Conservation (phyloP, 177 flowering plant genomes). For the Vitis hybrid region DNA sequence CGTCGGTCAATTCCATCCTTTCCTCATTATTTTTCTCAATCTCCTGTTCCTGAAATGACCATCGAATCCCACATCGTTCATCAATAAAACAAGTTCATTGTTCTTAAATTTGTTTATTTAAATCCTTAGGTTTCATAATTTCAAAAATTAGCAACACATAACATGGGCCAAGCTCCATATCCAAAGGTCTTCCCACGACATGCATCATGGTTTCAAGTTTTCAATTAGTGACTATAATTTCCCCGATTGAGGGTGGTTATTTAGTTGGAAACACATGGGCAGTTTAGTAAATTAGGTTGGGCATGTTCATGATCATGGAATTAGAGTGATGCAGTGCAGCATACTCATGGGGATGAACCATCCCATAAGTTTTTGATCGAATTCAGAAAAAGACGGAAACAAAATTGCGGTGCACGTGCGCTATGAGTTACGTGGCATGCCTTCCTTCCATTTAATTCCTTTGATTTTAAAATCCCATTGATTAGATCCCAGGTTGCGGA, state of each 20-base stretch:
- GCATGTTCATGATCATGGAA: not conserved
- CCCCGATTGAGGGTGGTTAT: not conserved
- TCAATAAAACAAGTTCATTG: too few relatives aligned
- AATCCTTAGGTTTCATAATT: too few relatives aligned
- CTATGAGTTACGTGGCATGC: not conserved
- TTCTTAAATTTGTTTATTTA: too few relatives aligned
- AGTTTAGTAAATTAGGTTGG: not conserved
- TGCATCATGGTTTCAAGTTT: too few relatives aligned
- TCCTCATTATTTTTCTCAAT: not conserved
- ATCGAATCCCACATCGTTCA: not conserved
- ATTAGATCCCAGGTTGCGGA: not conserved
- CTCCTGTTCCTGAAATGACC: not conserved
- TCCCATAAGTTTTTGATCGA: not conserved
- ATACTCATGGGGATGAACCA: not conserved
- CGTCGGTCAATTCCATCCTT: conserved; percentile 7
- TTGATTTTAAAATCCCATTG: not conserved
- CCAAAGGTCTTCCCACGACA: too few relatives aligned
- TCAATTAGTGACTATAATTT: too few relatives aligned
- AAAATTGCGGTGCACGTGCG: conserved; percentile 5
- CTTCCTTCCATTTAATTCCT: not conserved
- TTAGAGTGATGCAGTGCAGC: not conserved
- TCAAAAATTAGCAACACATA: too few relatives aligned
- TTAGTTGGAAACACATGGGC: not conserved
- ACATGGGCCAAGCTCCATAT: too few relatives aligned
- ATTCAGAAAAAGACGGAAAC: not conserved